Conservation (phyloP, 192 early-diverging fungal genomes). For the Linnemannia elongata region DNA sequence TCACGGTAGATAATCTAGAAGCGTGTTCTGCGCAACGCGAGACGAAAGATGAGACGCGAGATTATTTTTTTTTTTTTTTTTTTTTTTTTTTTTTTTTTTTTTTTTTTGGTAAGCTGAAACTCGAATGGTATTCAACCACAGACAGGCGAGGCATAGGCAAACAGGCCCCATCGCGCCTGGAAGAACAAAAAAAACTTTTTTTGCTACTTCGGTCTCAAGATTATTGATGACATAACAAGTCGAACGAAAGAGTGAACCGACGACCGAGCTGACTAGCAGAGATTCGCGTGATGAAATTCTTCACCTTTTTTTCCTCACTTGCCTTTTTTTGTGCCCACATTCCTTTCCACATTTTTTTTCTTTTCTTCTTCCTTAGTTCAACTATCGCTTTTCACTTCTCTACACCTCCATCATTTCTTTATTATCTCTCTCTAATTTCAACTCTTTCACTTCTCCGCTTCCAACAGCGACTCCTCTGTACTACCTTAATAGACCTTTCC, state of each 20-base stretch:
- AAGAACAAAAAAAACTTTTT: neutral
- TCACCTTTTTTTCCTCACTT: neutral
- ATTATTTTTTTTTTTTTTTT: neutral
- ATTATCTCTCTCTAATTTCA: neutral
- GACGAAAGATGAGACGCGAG: neutral
- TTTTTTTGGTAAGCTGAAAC: neutral
- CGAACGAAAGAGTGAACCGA: neutral
- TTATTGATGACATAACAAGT: neutral
- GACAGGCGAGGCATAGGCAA: slow-evolving; percentile 2
- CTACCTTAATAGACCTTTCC: neutral
- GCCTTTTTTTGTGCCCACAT: neutral
- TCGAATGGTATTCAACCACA: neutral
- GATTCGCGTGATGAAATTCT: neutral
- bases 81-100: neutral
- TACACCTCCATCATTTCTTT: neutral
- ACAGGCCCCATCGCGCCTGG: neutral
- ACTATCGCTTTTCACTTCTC: neutral
- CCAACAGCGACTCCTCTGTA: neutral
- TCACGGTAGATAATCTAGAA: neutral
- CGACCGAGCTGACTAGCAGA: neutral
- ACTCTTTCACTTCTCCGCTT: neutral
- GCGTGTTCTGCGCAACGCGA: neutral
- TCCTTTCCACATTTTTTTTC: neutral
- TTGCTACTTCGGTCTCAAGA: neutral
- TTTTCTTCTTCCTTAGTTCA: neutral